These are phyloP conservation scores for Ulota crispa DNA, from an alignment of 225 moss, liverwort and hornwort species.

Conservation along the genomic window DNA sequence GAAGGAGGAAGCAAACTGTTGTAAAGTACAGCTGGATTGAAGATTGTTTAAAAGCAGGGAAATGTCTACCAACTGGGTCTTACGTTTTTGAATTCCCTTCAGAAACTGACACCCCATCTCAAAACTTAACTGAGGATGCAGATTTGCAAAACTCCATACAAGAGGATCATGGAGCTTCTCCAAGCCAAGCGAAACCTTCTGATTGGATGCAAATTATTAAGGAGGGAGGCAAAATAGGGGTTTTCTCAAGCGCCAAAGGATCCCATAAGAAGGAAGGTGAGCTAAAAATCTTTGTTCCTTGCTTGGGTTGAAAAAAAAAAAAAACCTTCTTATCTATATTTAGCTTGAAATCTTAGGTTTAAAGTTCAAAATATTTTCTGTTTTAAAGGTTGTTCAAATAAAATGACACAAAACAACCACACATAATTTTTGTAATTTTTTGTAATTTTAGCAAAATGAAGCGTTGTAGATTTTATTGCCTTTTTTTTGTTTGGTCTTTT, in stretches of 20 bases:
- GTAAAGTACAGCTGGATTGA: conserved; percentile 83
- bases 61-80: conserved; percentile 41
- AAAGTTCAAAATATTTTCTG: too few species aligned
- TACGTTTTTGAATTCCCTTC: conserved; percentile 42
- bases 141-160: background rate
- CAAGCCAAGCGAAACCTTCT: conserved; percentile 30
- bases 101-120: conserved; percentile 21
- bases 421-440: too few species aligned
- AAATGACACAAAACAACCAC: too few species aligned
- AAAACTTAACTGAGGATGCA: conserved; percentile 11
- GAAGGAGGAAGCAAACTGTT: conserved; percentile 54
- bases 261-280: conserved; percentile 26
- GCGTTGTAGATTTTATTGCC: too few species aligned
- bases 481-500: too few species aligned
- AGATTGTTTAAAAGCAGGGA: conserved; percentile 81
- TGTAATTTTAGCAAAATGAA: too few species aligned
- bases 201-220: conserved; percentile 80
- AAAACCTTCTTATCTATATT: too few species aligned
- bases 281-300: background rate
- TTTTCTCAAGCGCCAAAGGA: conserved; percentile 30
- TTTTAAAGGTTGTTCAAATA: too few species aligned
- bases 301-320: too few species aligned
- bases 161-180: conserved; percentile 12
- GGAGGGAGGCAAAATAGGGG: conserved; percentile 62
- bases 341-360: too few species aligned